phyloP scores from a whole-genome alignment of 2,329 filamentous ascomycete genomes.

The Calonectria pseudoreteaudii region DNA sequence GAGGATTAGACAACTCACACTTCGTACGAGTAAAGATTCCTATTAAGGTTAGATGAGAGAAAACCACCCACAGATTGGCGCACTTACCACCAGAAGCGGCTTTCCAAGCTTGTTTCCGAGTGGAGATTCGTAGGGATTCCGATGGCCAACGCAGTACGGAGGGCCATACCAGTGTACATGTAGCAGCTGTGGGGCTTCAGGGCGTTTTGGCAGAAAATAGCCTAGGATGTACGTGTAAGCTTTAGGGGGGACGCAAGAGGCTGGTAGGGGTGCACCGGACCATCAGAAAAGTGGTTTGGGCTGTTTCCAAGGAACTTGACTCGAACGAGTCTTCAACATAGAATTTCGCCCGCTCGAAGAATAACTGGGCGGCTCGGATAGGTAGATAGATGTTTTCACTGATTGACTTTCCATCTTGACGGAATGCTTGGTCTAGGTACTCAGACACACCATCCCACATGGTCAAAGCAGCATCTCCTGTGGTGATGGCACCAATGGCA shows the following conservation, averaged over 20 bases:
- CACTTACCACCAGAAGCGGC: conserved; percentile 21
- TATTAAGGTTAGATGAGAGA: not conserved
- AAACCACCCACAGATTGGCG: not conserved
- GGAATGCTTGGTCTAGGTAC: not conserved
- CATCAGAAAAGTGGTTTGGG: conserved; percentile 26
- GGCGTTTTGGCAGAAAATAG: conserved; percentile 25
- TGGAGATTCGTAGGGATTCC: conserved; percentile 14
- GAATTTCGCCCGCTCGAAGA: conserved; percentile 15
- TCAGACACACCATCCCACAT: conserved; percentile 6
- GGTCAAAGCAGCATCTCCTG: conserved; percentile 3
- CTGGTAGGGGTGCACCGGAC: not conserved
- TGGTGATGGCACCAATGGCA: conserved; percentile 21
- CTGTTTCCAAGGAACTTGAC: conserved; percentile 21
- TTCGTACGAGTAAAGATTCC: conserved; percentile 22
- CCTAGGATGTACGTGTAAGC: not conserved
- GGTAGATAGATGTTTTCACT: conserved; percentile 6
- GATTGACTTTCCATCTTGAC: not conserved
- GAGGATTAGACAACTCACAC: not conserved
- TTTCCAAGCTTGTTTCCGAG: conserved; percentile 3
- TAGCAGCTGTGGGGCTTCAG: conserved; percentile 26
- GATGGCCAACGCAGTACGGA: conserved; percentile 22
- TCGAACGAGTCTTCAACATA: conserved; percentile 19
- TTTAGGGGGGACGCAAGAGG: not conserved
- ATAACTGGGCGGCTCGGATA: conserved; percentile 14
- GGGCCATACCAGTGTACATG: conserved; percentile 25